Conservation (phyloP, 805 yeast species). For the Kluyveromyces dobzhanskii region DNA sequence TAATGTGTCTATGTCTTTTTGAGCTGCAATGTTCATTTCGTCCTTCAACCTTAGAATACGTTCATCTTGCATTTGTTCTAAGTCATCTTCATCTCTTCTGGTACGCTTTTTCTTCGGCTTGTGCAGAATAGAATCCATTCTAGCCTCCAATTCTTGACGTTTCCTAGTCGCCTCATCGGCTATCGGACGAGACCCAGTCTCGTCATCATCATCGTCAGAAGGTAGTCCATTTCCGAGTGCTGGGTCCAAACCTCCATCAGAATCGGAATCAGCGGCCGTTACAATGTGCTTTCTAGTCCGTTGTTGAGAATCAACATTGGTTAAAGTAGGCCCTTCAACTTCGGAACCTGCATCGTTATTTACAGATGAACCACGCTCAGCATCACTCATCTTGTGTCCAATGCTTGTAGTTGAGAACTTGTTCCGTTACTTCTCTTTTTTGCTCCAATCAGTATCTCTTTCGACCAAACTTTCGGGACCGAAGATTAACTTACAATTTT, state of each 20-base stretch:
- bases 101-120: slow-evolving; percentile 52
- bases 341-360: not conserved
- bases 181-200: not conserved
- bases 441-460: no score
- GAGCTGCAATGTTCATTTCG: slow-evolving; percentile 84
- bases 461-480: no score
- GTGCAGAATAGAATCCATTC: slow-evolving; percentile 70
- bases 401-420: no score
- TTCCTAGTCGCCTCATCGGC: slow-evolving; percentile 34
- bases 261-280: slow-evolving; percentile 16
- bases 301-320: slow-evolving; percentile 8
- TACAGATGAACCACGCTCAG: not conserved
- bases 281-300: slow-evolving; percentile 25
- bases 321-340: not conserved
- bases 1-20: slow-evolving; percentile 52
- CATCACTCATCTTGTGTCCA: not conserved
- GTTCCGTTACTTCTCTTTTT: no score
- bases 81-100: slow-evolving; percentile 80
- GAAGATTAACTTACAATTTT: no score
- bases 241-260: slow-evolving; percentile 12
- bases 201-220: slow-evolving; percentile 23
- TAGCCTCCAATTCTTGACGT: slow-evolving; percentile 73
- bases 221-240: slow-evolving; percentile 7
- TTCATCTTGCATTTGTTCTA: slow-evolving; percentile 94
- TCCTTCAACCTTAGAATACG: slow-evolving; percentile 72